Evolutionary conservation across 2,329 filamentous ascomycete genomes (phyloP).

Genomic region (Cadophora malorum): DNA sequence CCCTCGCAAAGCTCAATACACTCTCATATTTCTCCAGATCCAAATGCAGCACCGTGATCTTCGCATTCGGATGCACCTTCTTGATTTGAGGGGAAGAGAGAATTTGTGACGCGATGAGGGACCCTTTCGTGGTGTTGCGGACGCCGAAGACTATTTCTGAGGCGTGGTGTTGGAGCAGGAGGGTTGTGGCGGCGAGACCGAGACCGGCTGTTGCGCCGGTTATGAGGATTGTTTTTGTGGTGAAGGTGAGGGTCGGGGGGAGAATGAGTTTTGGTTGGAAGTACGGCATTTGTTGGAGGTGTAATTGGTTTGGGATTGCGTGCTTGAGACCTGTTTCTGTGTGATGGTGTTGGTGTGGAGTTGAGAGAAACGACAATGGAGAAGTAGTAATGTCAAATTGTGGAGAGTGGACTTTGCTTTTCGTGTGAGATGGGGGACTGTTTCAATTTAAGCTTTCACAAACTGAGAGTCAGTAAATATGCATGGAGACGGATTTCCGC

Average conservation of each 20-base stretch:
- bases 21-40: slow-evolving; percentile 22
- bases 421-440: neutral
- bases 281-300: slow-evolving; percentile 8
- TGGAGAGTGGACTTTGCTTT: too few relatives aligned
- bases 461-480: too few relatives aligned
- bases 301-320: too few relatives aligned
- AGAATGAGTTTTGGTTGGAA: slow-evolving; percentile 20
- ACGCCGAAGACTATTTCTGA: slow-evolving; percentile 24
- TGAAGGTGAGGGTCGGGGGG: slow-evolving; percentile 9
- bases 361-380: too few relatives aligned
- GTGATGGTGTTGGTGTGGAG: too few relatives aligned
- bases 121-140: slow-evolving; percentile 19
- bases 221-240: slow-evolving; percentile 26
- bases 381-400: too few relatives aligned
- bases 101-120: slow-evolving; percentile 14
- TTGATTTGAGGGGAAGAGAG: slow-evolving; percentile 22
- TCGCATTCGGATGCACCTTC: slow-evolving; percentile 5
- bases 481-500: neutral
- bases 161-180: slow-evolving; percentile 21
- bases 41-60: slow-evolving; percentile 21
- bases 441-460: too few relatives aligned
- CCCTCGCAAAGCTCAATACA: slow-evolving; percentile 16
- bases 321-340: too few relatives aligned
- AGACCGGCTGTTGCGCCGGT: slow-evolving; percentile 26
- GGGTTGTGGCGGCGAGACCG: slow-evolving; percentile 23